These are phyloP conservation scores for Colletotrichum gloeosporioides DNA, from an alignment of 2,329 filamentous ascomycete genomes.

Conservation along the genomic window DNA sequence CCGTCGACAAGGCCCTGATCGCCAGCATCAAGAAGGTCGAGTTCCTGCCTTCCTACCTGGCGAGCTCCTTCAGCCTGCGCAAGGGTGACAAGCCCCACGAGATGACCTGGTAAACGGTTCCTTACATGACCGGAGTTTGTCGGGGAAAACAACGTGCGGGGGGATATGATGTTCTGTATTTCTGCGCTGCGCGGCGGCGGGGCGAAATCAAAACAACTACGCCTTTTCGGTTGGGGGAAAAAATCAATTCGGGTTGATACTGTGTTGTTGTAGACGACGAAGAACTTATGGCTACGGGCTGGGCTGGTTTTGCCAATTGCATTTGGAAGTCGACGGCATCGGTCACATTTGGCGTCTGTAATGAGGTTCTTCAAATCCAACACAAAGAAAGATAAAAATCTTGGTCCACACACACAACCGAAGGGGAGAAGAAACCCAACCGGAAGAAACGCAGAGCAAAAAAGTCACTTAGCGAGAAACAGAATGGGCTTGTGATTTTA, in stretches of 20 bases:
- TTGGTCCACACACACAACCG: conserved; percentile 9
- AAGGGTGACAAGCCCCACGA: conserved; percentile 99
- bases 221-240: background rate
- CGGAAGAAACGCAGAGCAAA: conserved; percentile 7
- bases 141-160: background rate
- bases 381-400: conserved; percentile 51
- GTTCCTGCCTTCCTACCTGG: conserved; percentile 91
- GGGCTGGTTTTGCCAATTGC: conserved; percentile 68
- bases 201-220: background rate
- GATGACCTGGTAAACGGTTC: conserved; percentile 90
- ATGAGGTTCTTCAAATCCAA: conserved; percentile 64
- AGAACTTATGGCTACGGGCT: conserved; percentile 28
- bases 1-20: conserved; percentile 94
- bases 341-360: conserved; percentile 72
- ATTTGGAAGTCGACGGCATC: conserved; percentile 70
- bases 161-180: conserved; percentile 1
- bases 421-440: background rate
- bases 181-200: background rate
- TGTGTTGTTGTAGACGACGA: conserved; percentile 23
- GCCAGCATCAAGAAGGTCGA: conserved; percentile 98
- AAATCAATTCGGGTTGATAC: conserved; percentile 6
- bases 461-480: conserved; percentile 7
- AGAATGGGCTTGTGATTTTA: background rate
- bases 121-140: background rate
- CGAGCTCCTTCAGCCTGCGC: conserved; percentile 95